Evolutionary conservation across 2,329 filamentous ascomycete species (phyloP).

Genomic region (Colletotrichum sp.): DNA sequence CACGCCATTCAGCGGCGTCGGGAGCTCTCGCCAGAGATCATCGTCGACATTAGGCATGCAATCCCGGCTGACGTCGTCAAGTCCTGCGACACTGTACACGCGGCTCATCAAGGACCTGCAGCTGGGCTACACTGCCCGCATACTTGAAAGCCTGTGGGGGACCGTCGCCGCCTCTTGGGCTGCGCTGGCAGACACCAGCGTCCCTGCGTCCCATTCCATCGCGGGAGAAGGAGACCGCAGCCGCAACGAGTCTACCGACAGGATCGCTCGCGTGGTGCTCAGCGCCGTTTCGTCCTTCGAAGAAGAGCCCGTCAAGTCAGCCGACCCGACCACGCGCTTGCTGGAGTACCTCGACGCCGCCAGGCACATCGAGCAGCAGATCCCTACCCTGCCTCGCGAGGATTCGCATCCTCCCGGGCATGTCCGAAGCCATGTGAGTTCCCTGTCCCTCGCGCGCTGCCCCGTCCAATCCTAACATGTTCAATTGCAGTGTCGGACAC

Average conservation of each 20-base stretch:
- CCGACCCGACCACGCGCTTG: not conserved
- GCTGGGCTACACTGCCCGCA: not conserved
- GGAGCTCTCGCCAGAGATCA: not conserved
- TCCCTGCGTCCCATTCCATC: too few species aligned
- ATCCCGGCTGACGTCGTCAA: not conserved
- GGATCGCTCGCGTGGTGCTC: not conserved
- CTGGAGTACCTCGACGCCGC: not conserved
- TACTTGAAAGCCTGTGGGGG: not conserved
- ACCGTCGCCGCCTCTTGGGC: not conserved
- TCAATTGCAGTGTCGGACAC: not conserved
- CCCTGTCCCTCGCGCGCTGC: not conserved
- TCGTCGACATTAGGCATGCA: not conserved
- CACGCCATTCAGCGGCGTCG: not conserved
- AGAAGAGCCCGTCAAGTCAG: not conserved
- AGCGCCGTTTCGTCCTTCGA: not conserved
- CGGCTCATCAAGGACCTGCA: not conserved
- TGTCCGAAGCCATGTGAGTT: not conserved
- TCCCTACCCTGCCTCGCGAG: not conserved
- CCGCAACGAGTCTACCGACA: not conserved
- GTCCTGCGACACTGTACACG: not conserved
- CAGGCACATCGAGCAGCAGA: not conserved
- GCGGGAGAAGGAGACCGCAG: not conserved
- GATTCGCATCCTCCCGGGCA: not conserved
- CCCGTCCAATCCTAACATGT: not conserved
- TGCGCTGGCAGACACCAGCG: not conserved